phyloP scores from a whole-genome alignment of 192 early-diverging fungal species.

The Chytriomyces confervae region DNA sequence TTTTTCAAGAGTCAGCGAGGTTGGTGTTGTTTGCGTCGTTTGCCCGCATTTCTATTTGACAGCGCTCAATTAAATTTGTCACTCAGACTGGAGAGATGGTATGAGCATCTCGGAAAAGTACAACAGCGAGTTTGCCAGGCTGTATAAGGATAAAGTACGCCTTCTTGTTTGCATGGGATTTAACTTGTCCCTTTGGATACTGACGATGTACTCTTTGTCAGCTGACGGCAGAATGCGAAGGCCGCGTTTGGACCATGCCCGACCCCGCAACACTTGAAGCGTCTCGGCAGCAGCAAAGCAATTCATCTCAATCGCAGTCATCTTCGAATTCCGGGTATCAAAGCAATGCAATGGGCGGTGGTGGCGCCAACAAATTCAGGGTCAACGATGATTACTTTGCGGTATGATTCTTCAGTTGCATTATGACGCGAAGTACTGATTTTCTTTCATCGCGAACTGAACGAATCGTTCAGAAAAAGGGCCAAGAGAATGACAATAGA shows the following conservation, averaged over 20 bases:
- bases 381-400: conserved; percentile 76
- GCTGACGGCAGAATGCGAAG: conserved; percentile 49
- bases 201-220: neutral
- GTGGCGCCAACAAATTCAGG: conserved; percentile 58
- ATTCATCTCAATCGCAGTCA: conserved; percentile 34
- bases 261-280: conserved; percentile 10
- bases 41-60: neutral
- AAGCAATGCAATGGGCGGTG: conserved; percentile 23
- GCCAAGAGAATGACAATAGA: conserved; percentile 49
- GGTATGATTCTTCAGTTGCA: neutral
- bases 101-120: conserved; percentile 88
- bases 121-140: conserved; percentile 79
- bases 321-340: conserved; percentile 16
- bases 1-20: conserved; percentile 81
- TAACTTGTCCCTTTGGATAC: neutral
- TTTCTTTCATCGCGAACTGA: neutral
- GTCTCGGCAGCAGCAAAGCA: conserved; percentile 28
- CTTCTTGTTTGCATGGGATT: neutral
- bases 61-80: neutral
- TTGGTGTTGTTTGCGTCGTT: conserved; percentile 2
- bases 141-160: conserved; percentile 80
- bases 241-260: conserved; percentile 54
- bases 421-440: neutral
- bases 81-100: conserved; percentile 69
- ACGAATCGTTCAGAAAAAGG: conserved; percentile 39